Evolutionary conservation across 148 eudicot species (phyloP).

Genomic region (Arbutus unedo): DNA sequence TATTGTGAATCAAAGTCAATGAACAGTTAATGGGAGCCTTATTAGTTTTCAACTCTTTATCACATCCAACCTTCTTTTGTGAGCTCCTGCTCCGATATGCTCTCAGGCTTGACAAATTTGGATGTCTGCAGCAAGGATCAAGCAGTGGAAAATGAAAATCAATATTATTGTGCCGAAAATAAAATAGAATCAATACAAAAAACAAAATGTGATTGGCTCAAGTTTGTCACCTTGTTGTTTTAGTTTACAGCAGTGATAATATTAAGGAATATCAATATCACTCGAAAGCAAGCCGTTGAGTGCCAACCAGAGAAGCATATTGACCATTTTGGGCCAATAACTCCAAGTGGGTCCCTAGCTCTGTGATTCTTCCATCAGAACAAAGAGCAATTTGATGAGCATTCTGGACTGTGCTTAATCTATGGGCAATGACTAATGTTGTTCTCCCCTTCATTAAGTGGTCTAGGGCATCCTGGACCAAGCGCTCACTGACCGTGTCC

Average conservation of each 20-base stretch:
- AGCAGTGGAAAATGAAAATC: not conserved
- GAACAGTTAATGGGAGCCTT: not conserved
- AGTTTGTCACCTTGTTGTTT: not conserved
- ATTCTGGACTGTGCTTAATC: conserved; percentile 96
- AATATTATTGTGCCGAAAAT: not conserved
- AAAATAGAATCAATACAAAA: not conserved
- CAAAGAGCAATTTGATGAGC: conserved; percentile 94
- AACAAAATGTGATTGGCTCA: not conserved
- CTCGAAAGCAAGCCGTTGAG: conserved; percentile 95
- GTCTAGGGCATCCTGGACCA: conserved; percentile 86
- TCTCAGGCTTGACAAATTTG: conserved; percentile 8
- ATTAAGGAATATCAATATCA: conserved; percentile 25
- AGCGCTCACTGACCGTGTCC: conserved; percentile 84
- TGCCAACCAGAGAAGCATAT: conserved; percentile 84
- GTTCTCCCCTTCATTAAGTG: conserved; percentile 93
- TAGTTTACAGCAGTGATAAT: not conserved
- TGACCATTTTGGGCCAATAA: conserved; percentile 63
- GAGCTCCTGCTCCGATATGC: conserved; percentile 1
- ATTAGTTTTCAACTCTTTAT: not conserved
- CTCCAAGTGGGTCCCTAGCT: conserved; percentile 87
- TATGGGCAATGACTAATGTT: conserved; percentile 94
- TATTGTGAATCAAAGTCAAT: not conserved
- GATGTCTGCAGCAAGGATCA: not conserved
- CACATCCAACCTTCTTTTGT: conserved; percentile 3
- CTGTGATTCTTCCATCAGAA: conserved; percentile 79